These are phyloP conservation scores for Dactylellina haptotyla DNA, from an alignment of 2,329 filamentous ascomycete species.

Conservation along the genomic window DNA sequence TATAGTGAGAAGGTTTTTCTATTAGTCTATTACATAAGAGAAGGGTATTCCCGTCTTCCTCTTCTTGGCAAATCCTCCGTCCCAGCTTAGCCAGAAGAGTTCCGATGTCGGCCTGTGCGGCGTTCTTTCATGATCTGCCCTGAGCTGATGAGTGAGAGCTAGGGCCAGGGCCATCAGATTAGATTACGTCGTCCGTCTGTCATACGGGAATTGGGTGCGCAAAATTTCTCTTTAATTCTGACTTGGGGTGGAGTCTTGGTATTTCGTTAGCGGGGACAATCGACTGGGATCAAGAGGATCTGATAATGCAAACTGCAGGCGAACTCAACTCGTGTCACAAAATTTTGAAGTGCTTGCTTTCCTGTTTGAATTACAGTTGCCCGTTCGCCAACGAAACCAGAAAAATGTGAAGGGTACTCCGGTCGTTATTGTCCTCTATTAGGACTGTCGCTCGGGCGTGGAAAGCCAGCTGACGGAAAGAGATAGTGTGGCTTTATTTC, in stretches of 20 bases:
- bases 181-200: slow-evolving; percentile 52
- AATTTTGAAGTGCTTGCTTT: not conserved
- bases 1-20: no score
- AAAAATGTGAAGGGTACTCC: no score
- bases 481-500: no score
- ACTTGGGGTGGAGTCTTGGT: not conserved
- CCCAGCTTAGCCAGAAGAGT: not conserved
- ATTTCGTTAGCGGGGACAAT: slow-evolving; percentile 13
- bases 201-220: slow-evolving; percentile 29
- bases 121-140: not conserved
- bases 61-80: not conserved
- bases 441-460: no score
- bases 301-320: slow-evolving; percentile 37
- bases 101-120: not conserved
- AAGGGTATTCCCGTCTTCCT: not conserved
- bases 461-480: no score
- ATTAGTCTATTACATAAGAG: slow-evolving; percentile 4
- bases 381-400: no score
- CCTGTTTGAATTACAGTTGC: slow-evolving; percentile 1
- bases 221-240: no score
- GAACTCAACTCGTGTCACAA: not conserved
- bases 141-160: slow-evolving; percentile 10
- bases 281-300: slow-evolving; percentile 44
- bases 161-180: slow-evolving; percentile 29
- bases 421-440: no score